phyloP scores from a whole-genome alignment of 768 basidiomycete species.

The Gymnopilus junonius region DNA sequence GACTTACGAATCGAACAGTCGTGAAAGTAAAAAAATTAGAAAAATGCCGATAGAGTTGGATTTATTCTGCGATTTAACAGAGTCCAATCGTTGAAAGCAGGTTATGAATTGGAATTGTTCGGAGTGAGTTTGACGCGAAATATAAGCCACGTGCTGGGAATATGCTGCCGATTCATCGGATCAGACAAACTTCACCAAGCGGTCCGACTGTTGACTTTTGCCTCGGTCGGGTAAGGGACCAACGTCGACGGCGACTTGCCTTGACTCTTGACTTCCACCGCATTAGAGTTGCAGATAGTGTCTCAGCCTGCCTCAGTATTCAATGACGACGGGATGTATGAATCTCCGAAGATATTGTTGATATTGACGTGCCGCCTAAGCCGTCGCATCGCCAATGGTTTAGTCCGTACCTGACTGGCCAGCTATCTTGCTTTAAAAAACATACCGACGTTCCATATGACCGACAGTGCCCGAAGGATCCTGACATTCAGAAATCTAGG shows the following conservation, averaged over 20 bases:
- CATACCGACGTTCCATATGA: background rate
- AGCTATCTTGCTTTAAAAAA: background rate
- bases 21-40: background rate
- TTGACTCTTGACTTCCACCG: background rate
- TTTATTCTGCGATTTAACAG: too few relatives aligned
- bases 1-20: slow-evolving; percentile 33
- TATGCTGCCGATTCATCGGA: too few relatives aligned
- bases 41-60: too few relatives aligned
- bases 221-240: too few relatives aligned
- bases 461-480: background rate
- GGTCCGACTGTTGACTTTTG: too few relatives aligned
- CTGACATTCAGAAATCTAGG: background rate
- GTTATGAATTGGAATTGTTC: too few relatives aligned
- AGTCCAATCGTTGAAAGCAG: too few relatives aligned
- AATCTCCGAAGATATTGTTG: background rate
- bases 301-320: too few relatives aligned
- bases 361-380: background rate
- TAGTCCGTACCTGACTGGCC: background rate
- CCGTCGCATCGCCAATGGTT: background rate
- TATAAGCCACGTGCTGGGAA: too few relatives aligned
- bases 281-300: background rate
- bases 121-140: too few relatives aligned
- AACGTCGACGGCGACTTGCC: background rate
- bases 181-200: too few relatives aligned
- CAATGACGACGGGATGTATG: background rate